A percentile compares a stretch with the other conserved stretches of the same genome.
Evolutionary conservation across 768 basidiomycete species (phyloP).

Genomic region (Tephrocybe sp.): DNA sequence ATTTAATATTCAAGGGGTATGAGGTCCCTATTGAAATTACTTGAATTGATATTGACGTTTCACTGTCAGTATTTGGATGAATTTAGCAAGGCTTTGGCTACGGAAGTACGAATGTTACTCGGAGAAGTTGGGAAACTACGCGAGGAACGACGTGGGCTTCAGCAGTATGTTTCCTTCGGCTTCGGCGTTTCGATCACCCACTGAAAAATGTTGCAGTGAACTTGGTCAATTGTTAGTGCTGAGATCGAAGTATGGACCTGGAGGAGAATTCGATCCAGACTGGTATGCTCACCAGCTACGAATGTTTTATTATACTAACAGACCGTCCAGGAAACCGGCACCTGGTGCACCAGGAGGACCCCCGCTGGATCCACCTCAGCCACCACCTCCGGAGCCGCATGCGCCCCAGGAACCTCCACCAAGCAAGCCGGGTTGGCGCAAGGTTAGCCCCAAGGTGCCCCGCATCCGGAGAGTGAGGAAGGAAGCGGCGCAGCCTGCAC

Average conservation of each 20-base stretch:
- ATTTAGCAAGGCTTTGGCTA: conserved; percentile 80
- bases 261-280: conserved; percentile 82
- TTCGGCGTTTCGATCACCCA: neutral
- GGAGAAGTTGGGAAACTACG: conserved; percentile 81
- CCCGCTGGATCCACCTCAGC: conserved; percentile 31
- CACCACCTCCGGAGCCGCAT: conserved; percentile 22
- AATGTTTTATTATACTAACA: conserved; percentile 1
- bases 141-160: conserved; percentile 72
- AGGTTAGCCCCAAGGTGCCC: conserved; percentile 33
- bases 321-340: conserved; percentile 38
- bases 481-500: conserved; percentile 32
- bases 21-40: conserved; percentile 18
- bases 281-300: conserved; percentile 44
- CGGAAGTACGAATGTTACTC: conserved; percentile 80
- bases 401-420: conserved; percentile 39
- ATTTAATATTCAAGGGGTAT: conserved; percentile 80
- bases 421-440: conserved; percentile 62
- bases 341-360: conserved; percentile 42
- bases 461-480: conserved; percentile 48
- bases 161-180: conserved; percentile 55
- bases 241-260: conserved; percentile 78
- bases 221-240: conserved; percentile 67
- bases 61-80: conserved; percentile 72
- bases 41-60: neutral
- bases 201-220: conserved; percentile 46